phyloP scores from a whole-genome alignment of 2,329 filamentous ascomycete species.

The Aspergillus sp. region DNA sequence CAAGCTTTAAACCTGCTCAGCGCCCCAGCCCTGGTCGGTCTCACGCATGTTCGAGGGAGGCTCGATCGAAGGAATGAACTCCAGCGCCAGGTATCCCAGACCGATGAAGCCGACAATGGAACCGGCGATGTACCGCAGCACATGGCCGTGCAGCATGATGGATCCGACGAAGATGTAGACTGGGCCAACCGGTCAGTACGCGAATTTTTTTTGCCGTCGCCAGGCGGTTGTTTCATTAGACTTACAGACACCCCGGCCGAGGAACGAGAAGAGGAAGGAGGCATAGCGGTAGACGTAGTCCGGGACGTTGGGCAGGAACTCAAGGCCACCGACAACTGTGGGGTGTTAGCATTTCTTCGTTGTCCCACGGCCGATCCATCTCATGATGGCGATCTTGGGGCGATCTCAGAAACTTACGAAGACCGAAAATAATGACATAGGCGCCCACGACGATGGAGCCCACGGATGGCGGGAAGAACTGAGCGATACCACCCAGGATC shows the following conservation, averaged over 20 bases:
- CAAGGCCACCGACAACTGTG: slow-evolving; percentile 67
- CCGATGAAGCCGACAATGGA: slow-evolving; percentile 75
- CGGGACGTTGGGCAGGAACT: slow-evolving; percentile 81
- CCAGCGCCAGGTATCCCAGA: slow-evolving; percentile 70
- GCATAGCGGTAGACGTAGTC: slow-evolving; percentile 90
- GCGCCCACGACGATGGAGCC: slow-evolving; percentile 73
- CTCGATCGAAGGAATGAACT: slow-evolving; percentile 76
- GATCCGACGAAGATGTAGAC: slow-evolving; percentile 96
- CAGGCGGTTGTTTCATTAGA: slow-evolving; percentile 22
- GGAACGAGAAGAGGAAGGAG: slow-evolving; percentile 96
- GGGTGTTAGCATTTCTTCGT: slow-evolving; percentile 18
- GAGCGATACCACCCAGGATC: slow-evolving; percentile 70
- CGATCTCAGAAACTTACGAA: slow-evolving; percentile 54
- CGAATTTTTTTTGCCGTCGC: background rate
- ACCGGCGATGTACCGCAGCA: slow-evolving; percentile 72
- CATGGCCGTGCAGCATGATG: slow-evolving; percentile 68
- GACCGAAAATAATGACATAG: slow-evolving; percentile 89
- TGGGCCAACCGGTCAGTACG: slow-evolving; percentile 36
- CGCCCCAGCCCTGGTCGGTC: slow-evolving; percentile 71
- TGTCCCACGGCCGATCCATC: background rate
- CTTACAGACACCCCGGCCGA: slow-evolving; percentile 92
- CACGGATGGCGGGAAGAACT: slow-evolving; percentile 44
- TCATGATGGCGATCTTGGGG: background rate
- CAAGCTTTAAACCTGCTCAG: slow-evolving; percentile 65
- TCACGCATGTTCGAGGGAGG: slow-evolving; percentile 80